Percentiles rank a stretch among this genome's conserved stretches.
Evolutionary conservation across 768 basidiomycete genomes (phyloP).

Genomic region (Hericium alpestre): DNA sequence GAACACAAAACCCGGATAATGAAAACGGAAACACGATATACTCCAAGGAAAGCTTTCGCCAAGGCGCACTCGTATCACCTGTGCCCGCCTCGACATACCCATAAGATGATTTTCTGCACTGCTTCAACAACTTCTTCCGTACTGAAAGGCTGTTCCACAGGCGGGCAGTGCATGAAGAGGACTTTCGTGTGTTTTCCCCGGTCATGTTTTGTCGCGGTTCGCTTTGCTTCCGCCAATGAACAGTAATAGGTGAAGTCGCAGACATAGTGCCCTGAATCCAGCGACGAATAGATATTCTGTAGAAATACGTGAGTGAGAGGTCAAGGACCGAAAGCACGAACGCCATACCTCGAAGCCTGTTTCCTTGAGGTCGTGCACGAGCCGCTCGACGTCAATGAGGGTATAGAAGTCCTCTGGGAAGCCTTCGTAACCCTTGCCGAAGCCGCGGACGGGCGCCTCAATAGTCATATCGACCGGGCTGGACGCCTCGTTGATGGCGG

Average conservation of each 20-base stretch:
- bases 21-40: background rate
- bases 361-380: conserved; percentile 42
- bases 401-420: conserved; percentile 44
- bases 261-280: conserved; percentile 68
- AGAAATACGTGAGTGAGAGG: conserved; percentile 1
- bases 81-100: conserved; percentile 31
- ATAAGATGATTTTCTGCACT: conserved; percentile 48
- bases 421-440: conserved; percentile 33
- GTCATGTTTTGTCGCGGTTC: conserved; percentile 15
- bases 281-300: conserved; percentile 55
- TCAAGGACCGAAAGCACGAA: background rate
- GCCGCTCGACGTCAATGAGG: conserved; percentile 40
- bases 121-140: conserved; percentile 61
- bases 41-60: background rate
- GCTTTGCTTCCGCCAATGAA: conserved; percentile 57
- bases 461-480: conserved; percentile 4
- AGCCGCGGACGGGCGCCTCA: conserved; percentile 15
- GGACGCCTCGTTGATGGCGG: background rate
- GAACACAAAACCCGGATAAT: background rate
- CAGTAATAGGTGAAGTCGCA: conserved; percentile 72
- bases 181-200: conserved; percentile 29
- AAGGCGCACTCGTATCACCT: conserved; percentile 6
- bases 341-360: conserved; percentile 36
- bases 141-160: conserved; percentile 50
- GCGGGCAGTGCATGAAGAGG: conserved; percentile 64